Base-by-base conservation (phyloP, 164 flowering plant species). In the Echeveria elegans region DNA sequence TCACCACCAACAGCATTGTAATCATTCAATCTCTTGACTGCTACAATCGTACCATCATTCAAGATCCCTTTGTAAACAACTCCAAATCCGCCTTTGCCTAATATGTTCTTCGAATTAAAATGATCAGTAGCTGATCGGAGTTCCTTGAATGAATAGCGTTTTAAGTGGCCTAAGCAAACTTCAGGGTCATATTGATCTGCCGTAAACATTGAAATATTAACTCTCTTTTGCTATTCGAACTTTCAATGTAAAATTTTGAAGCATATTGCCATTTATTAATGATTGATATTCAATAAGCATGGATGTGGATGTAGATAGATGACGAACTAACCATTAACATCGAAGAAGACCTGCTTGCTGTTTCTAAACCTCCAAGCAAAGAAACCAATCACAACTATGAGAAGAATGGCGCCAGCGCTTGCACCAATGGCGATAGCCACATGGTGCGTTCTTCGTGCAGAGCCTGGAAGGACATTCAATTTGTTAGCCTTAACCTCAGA, bases 271-370 rank as follows among this genome's bases (percentile, higher is more conserved):
- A n/a, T n/a, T n/a, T n/a, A n/a, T n/a, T n/a, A n/a, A n/a, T n/a
- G n/a, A n/a, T n/a, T n/a, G n/a, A n/a, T n/a, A n/a, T n/a, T n/a
- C n/a, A n/a, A n/a, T n/a, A n/a, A n/a, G n/a, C n/a, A n/a, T n/a
- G n/a, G n/a, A n/a, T n/a, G n/a, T n/a, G n/a, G n/a, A n/a, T n/a
- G n/a, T n/a, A n/a, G n/a, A 45, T 45, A 16, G 9, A 43, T 66
- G 63, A 41, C 12, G 14, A 2, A 68, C 78, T 77, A 28, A 85
- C 86, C 85, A 47, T 79, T 80, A 10, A 82, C 79, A 66, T 93
- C 96, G 43, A 86, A 87, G 85, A 87, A 90, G 38, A 84, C 83
- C 75, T 88, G 98, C 72, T 89, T 75, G 82, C 84, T 86, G 73
- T 79, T 77, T 72, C 82, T 82, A 31, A 77, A 85, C 96, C 95